Evolutionary conservation across 2,329 filamentous ascomycete species (phyloP), one percentile per base, ranked within the genome.

Genomic region (Diaporthe sp.): DNA sequence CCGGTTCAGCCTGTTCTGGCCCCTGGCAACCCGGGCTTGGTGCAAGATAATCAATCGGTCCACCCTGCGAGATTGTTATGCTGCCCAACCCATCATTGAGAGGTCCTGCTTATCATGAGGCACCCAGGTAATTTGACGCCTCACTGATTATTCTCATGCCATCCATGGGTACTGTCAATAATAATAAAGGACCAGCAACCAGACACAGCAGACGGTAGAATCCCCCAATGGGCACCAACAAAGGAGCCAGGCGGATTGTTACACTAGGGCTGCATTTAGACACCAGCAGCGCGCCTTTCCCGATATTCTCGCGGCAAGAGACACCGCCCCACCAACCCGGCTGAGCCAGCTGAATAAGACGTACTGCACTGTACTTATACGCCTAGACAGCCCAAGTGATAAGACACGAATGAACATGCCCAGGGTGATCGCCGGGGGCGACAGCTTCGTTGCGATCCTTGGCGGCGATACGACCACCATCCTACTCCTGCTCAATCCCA

Each of bases 301-400:
- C 60, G 4, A 47, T 47, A 47, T 20, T 42, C 15, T 65, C 60
- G n/a, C 31, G 22, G n/a, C 31, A 10, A 55, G 65, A 70, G 34
- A 53, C 73, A 75, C 73, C 70, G 73, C 67, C 73, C 57, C 73
- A 72, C 67, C 34, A 72, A 20, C 42, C 17, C 42, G 67, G 57
- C 73, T 75, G 73, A 63, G 47, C 65, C 2, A 53, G 47, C 63
- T 53, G 47, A 34, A 25, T 39, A 15, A 68, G 61, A 67, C 28
- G 34, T 10, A 25, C 60, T 63, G 58, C n/a, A 44, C n/a, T 22
- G 37, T 61, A 42, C 58, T 61, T 28, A 31, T 6, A 44, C 58
- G n/a, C 39, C 22, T 22, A 10, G 39, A 28, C 17, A 20, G 15
- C 39, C 60, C 60, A 44, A 20, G 22, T 47, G 39, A 63, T 13